Evolutionary conservation across 1,139 yeast genomes (phyloP).

Genomic region (Debaryomycetaceae sp.): DNA sequence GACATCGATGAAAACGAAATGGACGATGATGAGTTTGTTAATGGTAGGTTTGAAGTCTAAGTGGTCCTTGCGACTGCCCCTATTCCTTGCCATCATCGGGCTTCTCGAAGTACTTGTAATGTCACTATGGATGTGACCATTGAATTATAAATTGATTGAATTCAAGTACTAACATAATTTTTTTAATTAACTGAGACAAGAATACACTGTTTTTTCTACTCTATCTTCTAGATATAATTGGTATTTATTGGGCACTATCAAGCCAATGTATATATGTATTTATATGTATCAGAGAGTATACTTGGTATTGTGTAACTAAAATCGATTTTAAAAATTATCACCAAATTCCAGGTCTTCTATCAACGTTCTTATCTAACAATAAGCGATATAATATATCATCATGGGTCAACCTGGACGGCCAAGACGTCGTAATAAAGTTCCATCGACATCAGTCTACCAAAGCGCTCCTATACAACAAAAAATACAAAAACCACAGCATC

Average conservation of each 20-base stretch:
- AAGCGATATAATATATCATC: background rate
- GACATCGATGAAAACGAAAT: slow-evolving; percentile 47
- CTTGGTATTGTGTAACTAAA: background rate
- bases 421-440: slow-evolving; percentile 22
- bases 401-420: slow-evolving; percentile 45
- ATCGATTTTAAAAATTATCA: background rate
- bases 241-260: background rate
- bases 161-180: too few species aligned
- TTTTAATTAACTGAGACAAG: too few species aligned
- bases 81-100: too few species aligned
- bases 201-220: background rate
- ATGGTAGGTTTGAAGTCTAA: slow-evolving; percentile 81
- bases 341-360: background rate
- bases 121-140: too few species aligned
- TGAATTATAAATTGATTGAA: too few species aligned
- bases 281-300: background rate
- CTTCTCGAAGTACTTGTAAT: too few species aligned
- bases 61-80: background rate
- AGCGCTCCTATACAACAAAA: slow-evolving; percentile 7
- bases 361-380: background rate
- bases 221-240: background rate
- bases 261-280: background rate
- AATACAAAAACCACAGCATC: slow-evolving; percentile 14
- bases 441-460: slow-evolving; percentile 1
- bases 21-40: slow-evolving; percentile 74